Base-by-base conservation (phyloP, 441 rosid genomes). In the Bruguiera hainesii region DNA sequence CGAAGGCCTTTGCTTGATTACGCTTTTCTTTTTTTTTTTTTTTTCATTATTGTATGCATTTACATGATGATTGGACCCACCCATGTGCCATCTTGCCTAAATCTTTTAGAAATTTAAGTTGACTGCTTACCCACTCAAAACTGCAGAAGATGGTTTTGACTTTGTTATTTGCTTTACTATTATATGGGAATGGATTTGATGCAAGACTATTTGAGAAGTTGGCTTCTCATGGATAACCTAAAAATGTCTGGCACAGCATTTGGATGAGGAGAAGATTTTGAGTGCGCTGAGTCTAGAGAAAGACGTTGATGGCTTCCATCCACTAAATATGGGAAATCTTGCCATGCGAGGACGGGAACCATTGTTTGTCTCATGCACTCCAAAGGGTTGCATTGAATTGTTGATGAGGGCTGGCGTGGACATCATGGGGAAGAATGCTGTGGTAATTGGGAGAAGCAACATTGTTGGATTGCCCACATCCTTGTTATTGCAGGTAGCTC, bases 281-380 rank as follows among this genome's bases (percentile, higher is more conserved):
- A 82, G 77, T 78, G 74, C 63, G 78, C 67, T 89, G 83, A 79
- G 75, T 33, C 70, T 88, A 70, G 96, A 87, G 79, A 92, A 92
- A 81, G 95, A 92, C 74, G 96, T 89, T n/a, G 95, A 90, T 73
- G 98, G 98, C 71, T 87, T 92, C 74, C 95, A 92, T 81, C 96
- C 98, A 9, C 29, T 84, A 39, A 81, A 89, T 58, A 88, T 89
- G 77, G 98, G 98, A 55, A 87, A 88, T 77, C 93, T 92, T 57
- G 96, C 98, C 68, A 85, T 88, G 98, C 82, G 82, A 79, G 98
- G 95, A 71, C 84, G 87, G 81, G 96, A 92, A 61, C 98, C 96
- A 0, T 74, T 88, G 52, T 89, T 87, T 75, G 75, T 92, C 33
- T 82, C 95, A 39, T 92, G 98, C 79, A 85, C 98, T 25, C 87